Base-by-base conservation (phyloP, 306 rosid genomes). In the Carpinus fangiana region DNA sequence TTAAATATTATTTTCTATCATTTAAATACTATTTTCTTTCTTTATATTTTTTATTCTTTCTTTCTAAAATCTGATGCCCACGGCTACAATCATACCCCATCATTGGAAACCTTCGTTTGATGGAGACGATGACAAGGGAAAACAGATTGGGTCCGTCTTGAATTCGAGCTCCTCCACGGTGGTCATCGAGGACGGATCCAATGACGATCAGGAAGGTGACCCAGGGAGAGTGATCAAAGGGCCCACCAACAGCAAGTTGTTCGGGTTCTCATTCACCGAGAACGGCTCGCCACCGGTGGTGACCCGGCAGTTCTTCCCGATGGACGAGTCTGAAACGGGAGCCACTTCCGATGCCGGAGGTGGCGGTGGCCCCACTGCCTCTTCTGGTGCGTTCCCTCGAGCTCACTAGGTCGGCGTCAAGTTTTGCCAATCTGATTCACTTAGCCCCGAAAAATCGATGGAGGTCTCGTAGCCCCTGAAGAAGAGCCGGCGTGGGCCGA, bases 321-420 rank as follows among this genome's bases (percentile, higher is more conserved):
- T 90, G 8, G 97, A 87, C 26, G 93, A 84, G 21, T 62, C 80
- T 2, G 84, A 84, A 56, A 72, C 79, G 57, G 88, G 79, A 18
- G 68, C 56, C 1, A 12, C 81, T 3, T 21, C 52, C 2, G 45
- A 46, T 21, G 75, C 70, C 16, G 31, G 72, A n/a, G 31, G 31
- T 13, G 38, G 67, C 23, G 21, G 54, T 18, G 21, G 61, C 23
- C 43, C 80, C 12, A 84, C 82, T 1, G 20, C 62, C 26, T 59
- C 59, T 4, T 76, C 78, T n/a, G 57, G 52, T 51, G 36, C 80
- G 62, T 70, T 91, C 62, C 98, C 98, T 20, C 84, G 90, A 43
- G 98, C 98, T 73, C 97, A 92, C 90, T 94, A 97, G 97, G 98
- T 92, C 0, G 98, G 97, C 1, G 98, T 94, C 2, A 89, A 88